These are phyloP conservation scores for Phlyctochytrium arcticum DNA, from an alignment of 192 early-diverging fungal species.

Conservation along the genomic window DNA sequence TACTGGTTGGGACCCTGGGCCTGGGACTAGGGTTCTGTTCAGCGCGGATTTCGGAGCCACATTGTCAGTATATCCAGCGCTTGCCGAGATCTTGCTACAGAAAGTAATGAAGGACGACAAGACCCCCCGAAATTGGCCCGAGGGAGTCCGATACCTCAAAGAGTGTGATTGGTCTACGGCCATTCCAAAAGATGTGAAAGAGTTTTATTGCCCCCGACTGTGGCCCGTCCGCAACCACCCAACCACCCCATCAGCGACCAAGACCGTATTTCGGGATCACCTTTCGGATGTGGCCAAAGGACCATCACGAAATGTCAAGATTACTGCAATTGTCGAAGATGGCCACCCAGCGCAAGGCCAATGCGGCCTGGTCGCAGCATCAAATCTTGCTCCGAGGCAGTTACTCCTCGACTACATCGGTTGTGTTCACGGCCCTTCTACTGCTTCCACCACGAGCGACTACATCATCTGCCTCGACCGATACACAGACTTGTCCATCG, in stretches of 20 bases:
- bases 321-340: background rate
- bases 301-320: background rate
- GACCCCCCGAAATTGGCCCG: background rate
- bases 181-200: background rate
- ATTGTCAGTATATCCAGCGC: too few species aligned
- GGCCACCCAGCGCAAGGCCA: constrained; percentile 13
- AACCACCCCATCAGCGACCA: background rate
- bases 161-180: background rate
- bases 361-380: constrained; percentile 12
- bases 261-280: background rate
- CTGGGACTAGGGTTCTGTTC: too few species aligned
- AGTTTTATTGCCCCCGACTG: background rate
- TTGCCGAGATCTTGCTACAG: too few species aligned
- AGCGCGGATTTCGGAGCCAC: too few species aligned
- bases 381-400: background rate
- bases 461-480: constrained; percentile 18
- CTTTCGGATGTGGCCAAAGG: background rate
- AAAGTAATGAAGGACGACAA: too few species aligned
- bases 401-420: constrained; percentile 24
- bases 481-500: constrained; percentile 21
- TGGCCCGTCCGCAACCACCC: background rate
- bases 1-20: too few species aligned
- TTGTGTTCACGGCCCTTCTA: background rate
- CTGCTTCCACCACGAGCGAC: constrained; percentile 12
- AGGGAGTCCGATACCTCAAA: background rate